Percentiles rank a stretch among this genome's conserved stretches.
phyloP scores from a whole-genome alignment of 352 stramenopile species.

The Chrysophaeum taylorii region DNA sequence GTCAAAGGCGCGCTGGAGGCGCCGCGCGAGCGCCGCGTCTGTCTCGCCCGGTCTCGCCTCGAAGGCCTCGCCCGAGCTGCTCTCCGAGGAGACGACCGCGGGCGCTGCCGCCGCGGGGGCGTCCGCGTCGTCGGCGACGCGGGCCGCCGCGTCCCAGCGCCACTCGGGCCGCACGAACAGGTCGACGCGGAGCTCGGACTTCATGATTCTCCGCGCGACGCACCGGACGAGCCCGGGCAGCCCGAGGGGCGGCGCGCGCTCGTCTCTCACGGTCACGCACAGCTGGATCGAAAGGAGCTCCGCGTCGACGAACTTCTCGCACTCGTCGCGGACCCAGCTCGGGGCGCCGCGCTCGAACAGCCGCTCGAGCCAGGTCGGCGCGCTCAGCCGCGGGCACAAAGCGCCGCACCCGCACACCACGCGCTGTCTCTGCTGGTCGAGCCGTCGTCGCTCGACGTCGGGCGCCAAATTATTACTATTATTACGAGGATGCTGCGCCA shows the following conservation, averaged over 20 bases:
- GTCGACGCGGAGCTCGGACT: background rate
- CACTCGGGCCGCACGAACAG: conserved; percentile 6
- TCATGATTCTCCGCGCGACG: background rate
- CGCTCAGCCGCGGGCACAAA: background rate
- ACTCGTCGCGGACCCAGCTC: conserved; percentile 7
- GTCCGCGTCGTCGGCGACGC: background rate
- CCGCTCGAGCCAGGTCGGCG: conserved; percentile 8
- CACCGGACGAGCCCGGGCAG: background rate
- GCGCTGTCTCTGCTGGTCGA: background rate
- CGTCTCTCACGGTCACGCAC: conserved; percentile 6
- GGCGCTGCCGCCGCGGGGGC: background rate
- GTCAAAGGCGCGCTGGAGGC: background rate
- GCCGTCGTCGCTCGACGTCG: background rate
- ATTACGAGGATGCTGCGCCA: too few species aligned
- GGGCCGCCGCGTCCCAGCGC: conserved; percentile 6
- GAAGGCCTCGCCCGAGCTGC: background rate
- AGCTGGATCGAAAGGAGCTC: background rate
- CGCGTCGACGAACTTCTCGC: background rate
- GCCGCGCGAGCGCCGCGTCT: background rate
- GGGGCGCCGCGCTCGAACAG: conserved; percentile 10
- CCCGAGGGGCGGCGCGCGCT: conserved; percentile 4
- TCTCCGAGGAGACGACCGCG: background rate
- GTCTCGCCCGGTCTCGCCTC: background rate
- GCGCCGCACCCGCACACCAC: conserved; percentile 9
- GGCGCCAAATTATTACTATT: too few species aligned